phyloP scores from a whole-genome alignment of 495 filamentous ascomycete genomes.

The Zalerion maritima region DNA sequence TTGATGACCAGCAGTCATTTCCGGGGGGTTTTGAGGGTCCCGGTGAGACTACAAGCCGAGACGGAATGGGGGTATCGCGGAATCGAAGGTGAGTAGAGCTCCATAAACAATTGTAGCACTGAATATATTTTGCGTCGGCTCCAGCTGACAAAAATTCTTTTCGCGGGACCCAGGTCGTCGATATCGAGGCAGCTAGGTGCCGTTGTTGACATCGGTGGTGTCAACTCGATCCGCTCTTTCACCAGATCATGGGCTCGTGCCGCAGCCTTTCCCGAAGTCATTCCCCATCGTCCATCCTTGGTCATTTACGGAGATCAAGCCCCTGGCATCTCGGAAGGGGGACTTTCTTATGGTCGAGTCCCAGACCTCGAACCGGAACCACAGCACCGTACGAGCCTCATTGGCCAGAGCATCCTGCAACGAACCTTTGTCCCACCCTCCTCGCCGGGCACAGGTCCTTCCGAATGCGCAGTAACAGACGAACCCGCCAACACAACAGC shows the following conservation, averaged over 20 bases:
- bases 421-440: too few relatives aligned
- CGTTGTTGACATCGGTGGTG: conserved; percentile 68
- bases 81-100: conserved; percentile 8
- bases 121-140: not conserved
- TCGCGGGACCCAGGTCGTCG: conserved; percentile 40
- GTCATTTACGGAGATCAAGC: conserved; percentile 37
- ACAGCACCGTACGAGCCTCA: conserved; percentile 21
- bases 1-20: conserved; percentile 9
- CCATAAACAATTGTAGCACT: conserved; percentile 4
- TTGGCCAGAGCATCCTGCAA: conserved; percentile 27
- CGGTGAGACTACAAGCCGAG: conserved; percentile 1
- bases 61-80: conserved; percentile 3
- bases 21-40: conserved; percentile 5
- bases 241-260: conserved; percentile 88
- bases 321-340: conserved; percentile 16
- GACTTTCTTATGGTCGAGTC: conserved; percentile 18
- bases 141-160: not conserved
- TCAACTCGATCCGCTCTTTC: conserved; percentile 91
- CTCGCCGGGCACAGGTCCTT: conserved; percentile 9
- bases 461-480: conserved; percentile 6
- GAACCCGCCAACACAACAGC: conserved; percentile 12
- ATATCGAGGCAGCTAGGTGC: conserved; percentile 54
- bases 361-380: conserved; percentile 20
- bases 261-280: conserved; percentile 73
- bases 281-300: conserved; percentile 60